Conservation (phyloP, 306 rosid species). For the Corylus americana region DNA sequence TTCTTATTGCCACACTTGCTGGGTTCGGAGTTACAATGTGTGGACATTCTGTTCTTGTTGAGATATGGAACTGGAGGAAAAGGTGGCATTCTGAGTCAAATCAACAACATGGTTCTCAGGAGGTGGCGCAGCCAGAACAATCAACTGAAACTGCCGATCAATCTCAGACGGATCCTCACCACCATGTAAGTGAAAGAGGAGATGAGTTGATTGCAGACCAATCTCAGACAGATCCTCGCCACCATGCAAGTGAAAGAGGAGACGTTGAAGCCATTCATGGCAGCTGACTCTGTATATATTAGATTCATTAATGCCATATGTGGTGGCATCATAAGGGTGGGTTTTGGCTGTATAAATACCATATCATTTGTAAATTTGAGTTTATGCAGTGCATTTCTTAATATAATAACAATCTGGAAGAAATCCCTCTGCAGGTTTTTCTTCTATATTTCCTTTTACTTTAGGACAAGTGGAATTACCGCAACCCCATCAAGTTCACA, state of each 20-base stretch:
- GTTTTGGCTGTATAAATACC: conserved; percentile 18
- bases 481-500: background rate
- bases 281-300: conserved; percentile 19
- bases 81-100: conserved; percentile 30
- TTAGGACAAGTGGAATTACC: background rate
- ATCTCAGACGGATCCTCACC: conserved; percentile 34
- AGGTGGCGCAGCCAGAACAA: conserved; percentile 25
- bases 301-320: conserved; percentile 1
- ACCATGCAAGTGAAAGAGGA: conserved; percentile 6
- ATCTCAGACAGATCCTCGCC: conserved; percentile 17
- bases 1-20: conserved; percentile 67
- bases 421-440: background rate
- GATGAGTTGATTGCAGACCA: conserved; percentile 17
- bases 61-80: conserved; percentile 48
- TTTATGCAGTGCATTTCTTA: conserved; percentile 4
- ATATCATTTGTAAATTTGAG: background rate
- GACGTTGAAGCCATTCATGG: conserved; percentile 26
- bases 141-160: conserved; percentile 31
- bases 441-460: background rate
- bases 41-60: conserved; percentile 44
- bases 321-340: conserved; percentile 4
- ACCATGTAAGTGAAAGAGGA: conserved; percentile 22
- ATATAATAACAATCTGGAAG: background rate
- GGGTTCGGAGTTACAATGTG: conserved; percentile 78
- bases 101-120: conserved; percentile 35